phyloP scores from a whole-genome alignment of 139 green algal species.

The Chlamydomonas applanata region DNA sequence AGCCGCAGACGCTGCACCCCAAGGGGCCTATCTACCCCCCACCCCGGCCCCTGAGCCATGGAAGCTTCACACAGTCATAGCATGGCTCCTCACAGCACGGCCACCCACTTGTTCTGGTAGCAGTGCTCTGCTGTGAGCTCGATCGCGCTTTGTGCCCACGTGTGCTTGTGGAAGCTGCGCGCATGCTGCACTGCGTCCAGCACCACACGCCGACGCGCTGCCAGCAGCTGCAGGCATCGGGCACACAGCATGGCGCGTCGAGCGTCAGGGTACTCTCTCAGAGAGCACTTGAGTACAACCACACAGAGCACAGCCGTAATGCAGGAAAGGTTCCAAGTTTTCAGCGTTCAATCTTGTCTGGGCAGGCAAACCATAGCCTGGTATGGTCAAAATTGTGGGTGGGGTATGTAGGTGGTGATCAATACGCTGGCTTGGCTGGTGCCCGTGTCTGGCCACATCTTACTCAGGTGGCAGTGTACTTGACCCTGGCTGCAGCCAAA shows the following conservation, averaged over 20 bases:
- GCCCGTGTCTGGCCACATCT: background rate
- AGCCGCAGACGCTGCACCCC: background rate
- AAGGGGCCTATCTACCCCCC: background rate
- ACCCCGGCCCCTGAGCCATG: background rate
- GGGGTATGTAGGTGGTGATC: too few relatives aligned
- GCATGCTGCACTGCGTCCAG: constrained; percentile 57
- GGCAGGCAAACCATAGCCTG: too few relatives aligned
- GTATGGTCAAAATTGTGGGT: too few relatives aligned
- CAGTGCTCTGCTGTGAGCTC: constrained; percentile 58
- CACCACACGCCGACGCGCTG: constrained; percentile 50
- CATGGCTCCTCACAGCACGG: background rate
- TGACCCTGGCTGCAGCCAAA: too few relatives aligned
- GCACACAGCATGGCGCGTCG: too few relatives aligned
- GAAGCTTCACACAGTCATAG: background rate
- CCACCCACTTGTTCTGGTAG: constrained; percentile 17
- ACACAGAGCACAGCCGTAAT: too few relatives aligned
- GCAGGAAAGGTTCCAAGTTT: too few relatives aligned
- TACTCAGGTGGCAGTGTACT: background rate
- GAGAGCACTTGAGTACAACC: too few relatives aligned
- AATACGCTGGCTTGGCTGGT: background rate
- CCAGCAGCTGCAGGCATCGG: constrained; percentile 10
- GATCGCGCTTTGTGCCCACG: constrained; percentile 60
- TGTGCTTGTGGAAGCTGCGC: constrained; percentile 41
- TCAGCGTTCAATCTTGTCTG: too few relatives aligned
- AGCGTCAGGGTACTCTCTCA: too few relatives aligned